Conservation (phyloP, 2,329 filamentous ascomycete genomes). For the Fulvia fulva region DNA sequence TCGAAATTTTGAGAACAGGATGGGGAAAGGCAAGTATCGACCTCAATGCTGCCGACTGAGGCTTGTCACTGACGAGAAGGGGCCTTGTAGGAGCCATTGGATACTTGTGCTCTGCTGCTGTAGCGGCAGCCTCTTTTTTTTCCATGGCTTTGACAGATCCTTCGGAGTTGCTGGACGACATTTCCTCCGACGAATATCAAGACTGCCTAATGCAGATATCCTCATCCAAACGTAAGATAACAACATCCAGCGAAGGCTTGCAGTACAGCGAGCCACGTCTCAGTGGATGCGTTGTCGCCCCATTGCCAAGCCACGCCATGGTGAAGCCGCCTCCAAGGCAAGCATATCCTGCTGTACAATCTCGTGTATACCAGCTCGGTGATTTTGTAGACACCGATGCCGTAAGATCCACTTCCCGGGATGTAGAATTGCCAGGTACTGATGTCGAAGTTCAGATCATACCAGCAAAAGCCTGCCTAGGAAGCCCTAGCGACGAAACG, state of each 20-base stretch:
- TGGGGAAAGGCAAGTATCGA: slow-evolving; percentile 4
- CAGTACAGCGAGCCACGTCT: neutral
- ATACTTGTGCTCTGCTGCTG: slow-evolving; percentile 9
- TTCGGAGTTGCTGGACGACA: neutral
- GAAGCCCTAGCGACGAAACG: neutral
- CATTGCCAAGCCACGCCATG: neutral
- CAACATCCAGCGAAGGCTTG: neutral
- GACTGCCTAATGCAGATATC: neutral
- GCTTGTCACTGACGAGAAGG: neutral
- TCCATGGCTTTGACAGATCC: slow-evolving; percentile 11
- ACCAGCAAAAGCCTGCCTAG: neutral
- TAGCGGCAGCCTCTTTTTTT: slow-evolving; percentile 7
- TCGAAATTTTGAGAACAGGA: slow-evolving; percentile 12
- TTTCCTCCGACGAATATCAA: too few species aligned
- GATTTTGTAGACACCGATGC: slow-evolving; percentile 13
- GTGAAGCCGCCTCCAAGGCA: neutral
- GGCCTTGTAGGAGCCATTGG: slow-evolving; percentile 2
- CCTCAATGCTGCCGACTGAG: neutral
- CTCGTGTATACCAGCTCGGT: neutral
- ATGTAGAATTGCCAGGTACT: neutral
- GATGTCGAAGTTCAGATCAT: neutral
- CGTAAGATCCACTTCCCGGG: neutral
- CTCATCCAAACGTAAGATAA: neutral
- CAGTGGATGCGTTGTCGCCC: neutral
- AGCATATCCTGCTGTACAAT: neutral